Base-by-base conservation (phyloP, 1,284 basidiomycete species). In the Ustilago loliicola region DNA sequence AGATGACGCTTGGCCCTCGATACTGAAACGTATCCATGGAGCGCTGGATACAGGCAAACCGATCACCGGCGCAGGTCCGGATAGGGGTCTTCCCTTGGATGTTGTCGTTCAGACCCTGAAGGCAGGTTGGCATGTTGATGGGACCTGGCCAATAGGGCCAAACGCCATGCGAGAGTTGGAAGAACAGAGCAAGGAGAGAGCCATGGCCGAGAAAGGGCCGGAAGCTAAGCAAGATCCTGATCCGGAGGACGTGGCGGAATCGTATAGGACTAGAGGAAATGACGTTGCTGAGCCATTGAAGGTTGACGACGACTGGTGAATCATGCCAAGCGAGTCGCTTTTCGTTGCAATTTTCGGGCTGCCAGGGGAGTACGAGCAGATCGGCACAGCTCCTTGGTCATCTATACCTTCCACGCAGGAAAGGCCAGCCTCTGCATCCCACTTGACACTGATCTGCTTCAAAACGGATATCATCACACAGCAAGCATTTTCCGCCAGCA, bases 41-140 rank as follows among this genome's bases (percentile, higher is more conserved):
- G 64, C 67, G 6, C 67, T 78, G 17, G 68, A 71, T 29, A 57
- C 61, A 15, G 72, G 76, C 9, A 67, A 61, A 21, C 38, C 61
- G 3, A 66, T 78, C 40, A 70, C 63, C 1, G 76, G 76, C 23
- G 76, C 76, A 11, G 76, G 72, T 7, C 48, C 52, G 10, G 48
- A 50, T 2, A 58, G 76, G 19, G 76, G 76, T 8, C 42, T 78
- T 11, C 76, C 76, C 1, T 57, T 78, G 61, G 50, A 48, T 27
- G 34, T 74, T 2, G 72, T 71, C 1, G 65, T 74, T 11, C 61
- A 64, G 7, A 70, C 67, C 17, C 47, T 78, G 23, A 78, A 78
- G 40, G 66, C 71, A 1, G 32, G 51, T 32, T 78, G 76, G 76
- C 76, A 78, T 34, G 59, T 57, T 8, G 76, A 78, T 57, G 67